Conservation (phyloP, 352 stramenopile genomes). For the Phytophthora megakarya region DNA sequence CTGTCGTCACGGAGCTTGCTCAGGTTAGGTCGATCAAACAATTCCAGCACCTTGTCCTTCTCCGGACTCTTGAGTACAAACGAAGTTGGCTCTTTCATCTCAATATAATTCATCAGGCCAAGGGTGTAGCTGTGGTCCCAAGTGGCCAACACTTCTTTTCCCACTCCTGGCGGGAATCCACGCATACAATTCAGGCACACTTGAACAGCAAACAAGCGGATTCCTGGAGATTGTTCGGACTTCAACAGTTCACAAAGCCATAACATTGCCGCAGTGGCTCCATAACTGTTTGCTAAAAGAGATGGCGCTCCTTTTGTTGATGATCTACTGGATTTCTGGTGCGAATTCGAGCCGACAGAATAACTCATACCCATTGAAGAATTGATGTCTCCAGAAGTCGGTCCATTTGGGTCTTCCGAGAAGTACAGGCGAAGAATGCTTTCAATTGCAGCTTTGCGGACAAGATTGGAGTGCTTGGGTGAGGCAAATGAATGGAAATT, state of each 20-base stretch:
- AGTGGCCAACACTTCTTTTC: constrained; percentile 76
- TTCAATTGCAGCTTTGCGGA: constrained; percentile 85
- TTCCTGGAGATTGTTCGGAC: constrained; percentile 64
- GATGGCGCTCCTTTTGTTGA: constrained; percentile 12
- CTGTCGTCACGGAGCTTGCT: constrained; percentile 78
- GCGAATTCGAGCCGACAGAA: constrained; percentile 4
- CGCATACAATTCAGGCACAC: constrained; percentile 84
- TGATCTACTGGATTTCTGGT: constrained; percentile 25
- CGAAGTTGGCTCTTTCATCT: constrained; percentile 76
- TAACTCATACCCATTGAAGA: constrained; percentile 26
- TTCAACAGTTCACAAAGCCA: constrained; percentile 74
- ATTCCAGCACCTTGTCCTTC: constrained; percentile 67
- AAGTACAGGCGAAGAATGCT: constrained; percentile 87
- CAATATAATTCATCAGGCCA: constrained; percentile 70
- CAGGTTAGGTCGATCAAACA: constrained; percentile 67
- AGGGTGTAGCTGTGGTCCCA: constrained; percentile 87
- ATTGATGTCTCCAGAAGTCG: constrained; percentile 17
- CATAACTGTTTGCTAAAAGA: constrained; percentile 61
- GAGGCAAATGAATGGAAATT: constrained; percentile 78
- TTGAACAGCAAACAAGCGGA: constrained; percentile 78
- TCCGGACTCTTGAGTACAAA: constrained; percentile 80
- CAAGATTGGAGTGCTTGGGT: constrained; percentile 70
- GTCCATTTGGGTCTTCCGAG: constrained; percentile 67
- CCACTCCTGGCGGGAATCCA: constrained; percentile 72
- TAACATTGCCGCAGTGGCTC: constrained; percentile 65